These are phyloP conservation scores for Eutrema salsugineum DNA, from an alignment of 441 rosid species.

Conservation along the genomic window DNA sequence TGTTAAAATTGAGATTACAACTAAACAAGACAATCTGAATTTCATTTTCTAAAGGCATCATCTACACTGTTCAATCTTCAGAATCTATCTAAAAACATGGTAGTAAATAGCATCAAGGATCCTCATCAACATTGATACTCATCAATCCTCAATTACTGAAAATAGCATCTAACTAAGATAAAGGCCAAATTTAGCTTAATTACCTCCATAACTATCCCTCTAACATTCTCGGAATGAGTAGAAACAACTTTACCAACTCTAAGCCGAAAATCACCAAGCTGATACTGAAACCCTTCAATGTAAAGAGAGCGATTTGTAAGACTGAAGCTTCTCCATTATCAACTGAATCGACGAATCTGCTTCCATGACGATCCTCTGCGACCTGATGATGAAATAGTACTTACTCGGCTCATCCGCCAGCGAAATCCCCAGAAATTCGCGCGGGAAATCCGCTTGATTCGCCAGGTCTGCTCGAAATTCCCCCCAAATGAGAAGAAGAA, in stretches of 20 bases:
- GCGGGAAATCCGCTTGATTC: conserved; percentile 54
- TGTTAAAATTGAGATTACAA: background rate
- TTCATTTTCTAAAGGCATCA: background rate
- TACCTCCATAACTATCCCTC: conserved; percentile 98
- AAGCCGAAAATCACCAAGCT: conserved; percentile 78
- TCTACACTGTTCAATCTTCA: background rate
- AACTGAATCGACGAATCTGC: conserved; percentile 79
- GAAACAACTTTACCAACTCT: conserved; percentile 87
- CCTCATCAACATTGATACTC: background rate
- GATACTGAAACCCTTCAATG: conserved; percentile 92
- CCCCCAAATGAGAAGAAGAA: too few species aligned
- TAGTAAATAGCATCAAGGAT: background rate
- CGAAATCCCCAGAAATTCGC: conserved; percentile 79
- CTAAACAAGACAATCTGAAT: background rate
- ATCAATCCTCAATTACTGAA: background rate
- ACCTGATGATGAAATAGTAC: conserved; percentile 70
- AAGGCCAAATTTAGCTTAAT: background rate
- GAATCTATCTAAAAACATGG: background rate
- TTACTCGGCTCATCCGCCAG: conserved; percentile 77
- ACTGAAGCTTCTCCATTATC: conserved; percentile 95
- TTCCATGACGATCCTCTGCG: conserved; percentile 69
- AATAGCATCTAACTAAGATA: background rate
- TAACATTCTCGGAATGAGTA: conserved; percentile 69
- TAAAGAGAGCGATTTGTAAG: conserved; percentile 70
- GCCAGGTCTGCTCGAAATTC: conserved; percentile 53